A percentile compares a stretch with the other conserved stretches of the same genome.
These are phyloP conservation scores for Yamadazyma epiphylla DNA, from an alignment of 1,139 yeast species.

Conservation along the genomic window DNA sequence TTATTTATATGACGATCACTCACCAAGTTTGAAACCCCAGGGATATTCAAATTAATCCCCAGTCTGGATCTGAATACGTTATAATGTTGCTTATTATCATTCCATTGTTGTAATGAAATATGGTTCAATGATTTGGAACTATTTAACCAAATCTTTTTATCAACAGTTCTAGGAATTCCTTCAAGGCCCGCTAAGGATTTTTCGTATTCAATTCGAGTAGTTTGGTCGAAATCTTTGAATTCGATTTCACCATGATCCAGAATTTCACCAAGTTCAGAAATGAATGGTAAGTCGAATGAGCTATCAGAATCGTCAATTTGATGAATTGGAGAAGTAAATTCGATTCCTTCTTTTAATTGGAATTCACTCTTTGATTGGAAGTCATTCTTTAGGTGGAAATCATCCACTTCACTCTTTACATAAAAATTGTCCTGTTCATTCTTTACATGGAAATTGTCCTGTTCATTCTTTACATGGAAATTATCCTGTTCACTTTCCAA, in stretches of 20 bases:
- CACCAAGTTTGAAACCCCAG: constrained; percentile 13
- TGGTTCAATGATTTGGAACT: constrained; percentile 13
- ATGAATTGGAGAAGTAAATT: too few species aligned
- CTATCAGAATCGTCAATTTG: constrained; percentile 7
- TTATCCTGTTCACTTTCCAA: constrained; percentile 1
- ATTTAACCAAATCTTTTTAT: constrained; percentile 8
- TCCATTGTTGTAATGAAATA: constrained; percentile 33
- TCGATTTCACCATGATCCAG: constrained; percentile 14
- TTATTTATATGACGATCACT: constrained; percentile 10
- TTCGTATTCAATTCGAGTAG: constrained; percentile 12
- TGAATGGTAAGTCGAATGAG: constrained; percentile 18
- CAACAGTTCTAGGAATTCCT: constrained; percentile 23
- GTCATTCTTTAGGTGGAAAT: not conserved
- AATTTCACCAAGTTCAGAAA: constrained; percentile 24
- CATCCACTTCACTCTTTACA: constrained; percentile 1
- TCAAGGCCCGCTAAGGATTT: constrained; percentile 26
- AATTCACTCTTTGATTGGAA: not conserved
- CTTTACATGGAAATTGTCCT: constrained; percentile 1
- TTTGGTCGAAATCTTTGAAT: constrained; percentile 28
- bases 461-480: not conserved
- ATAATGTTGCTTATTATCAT: constrained; percentile 21
- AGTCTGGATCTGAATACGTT: constrained; percentile 20
- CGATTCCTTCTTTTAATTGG: too few species aligned
- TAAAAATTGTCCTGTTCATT: not conserved
- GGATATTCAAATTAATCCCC: constrained; percentile 11